Conservation (phyloP, 2,329 filamentous ascomycete species). For the Xylariaceae sp. region DNA sequence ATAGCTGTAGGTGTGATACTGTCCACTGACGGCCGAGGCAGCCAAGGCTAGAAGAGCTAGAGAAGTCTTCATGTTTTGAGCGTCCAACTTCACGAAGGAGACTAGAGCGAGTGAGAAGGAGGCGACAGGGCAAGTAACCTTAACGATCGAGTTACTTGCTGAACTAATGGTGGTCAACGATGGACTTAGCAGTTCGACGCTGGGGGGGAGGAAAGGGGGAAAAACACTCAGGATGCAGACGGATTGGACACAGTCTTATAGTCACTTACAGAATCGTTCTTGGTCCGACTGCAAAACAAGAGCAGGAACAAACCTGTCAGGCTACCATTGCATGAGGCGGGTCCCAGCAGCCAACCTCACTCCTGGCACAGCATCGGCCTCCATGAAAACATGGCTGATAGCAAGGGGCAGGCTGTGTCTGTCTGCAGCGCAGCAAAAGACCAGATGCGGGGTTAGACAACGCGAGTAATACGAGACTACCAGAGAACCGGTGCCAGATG, state of each 20-base stretch:
- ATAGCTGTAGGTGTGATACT: conserved; percentile 5
- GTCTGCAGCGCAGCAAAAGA: conserved; percentile 3
- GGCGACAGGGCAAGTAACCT: conserved; percentile 25
- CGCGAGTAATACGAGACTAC: conserved; percentile 17
- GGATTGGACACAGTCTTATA: conserved; percentile 9
- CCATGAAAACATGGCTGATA: conserved; percentile 9
- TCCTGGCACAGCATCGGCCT: not conserved
- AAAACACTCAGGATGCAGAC: not conserved
- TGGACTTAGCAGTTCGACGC: not conserved
- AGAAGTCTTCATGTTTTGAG: conserved; percentile 26
- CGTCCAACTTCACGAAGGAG: conserved; percentile 3
- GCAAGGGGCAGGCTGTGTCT: conserved; percentile 7
- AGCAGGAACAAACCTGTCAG: not conserved
- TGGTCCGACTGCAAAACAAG: not conserved
- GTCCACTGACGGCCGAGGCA: conserved; percentile 22
- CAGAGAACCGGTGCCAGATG: too few species aligned
- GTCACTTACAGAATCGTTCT: not conserved
- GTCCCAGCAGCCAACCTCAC: not conserved
- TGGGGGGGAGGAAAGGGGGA: not conserved
- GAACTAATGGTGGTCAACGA: not conserved
- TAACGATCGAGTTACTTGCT: conserved; percentile 30
- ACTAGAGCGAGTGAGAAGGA: conserved; percentile 8
- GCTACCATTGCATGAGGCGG: conserved; percentile 5
- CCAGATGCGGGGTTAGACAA: conserved; percentile 6
- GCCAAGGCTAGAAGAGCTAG: conserved; percentile 25